Percentiles rank a stretch among this genome's conserved stretches.
Conservation (phyloP, 202 grass and related monocot species). For the Carex arenaria region DNA sequence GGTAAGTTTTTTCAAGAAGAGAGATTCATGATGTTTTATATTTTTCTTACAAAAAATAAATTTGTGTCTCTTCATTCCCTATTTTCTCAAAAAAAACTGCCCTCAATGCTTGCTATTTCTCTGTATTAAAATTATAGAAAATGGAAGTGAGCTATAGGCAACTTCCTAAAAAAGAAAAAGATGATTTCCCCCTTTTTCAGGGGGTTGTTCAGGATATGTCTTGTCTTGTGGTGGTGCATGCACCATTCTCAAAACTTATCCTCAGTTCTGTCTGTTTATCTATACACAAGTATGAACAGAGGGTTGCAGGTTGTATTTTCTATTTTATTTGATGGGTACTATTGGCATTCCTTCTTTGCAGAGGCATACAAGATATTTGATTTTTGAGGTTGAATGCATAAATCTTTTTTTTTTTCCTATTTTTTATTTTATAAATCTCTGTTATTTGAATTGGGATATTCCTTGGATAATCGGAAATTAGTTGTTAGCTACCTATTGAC, state of each 20-base stretch:
- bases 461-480: not conserved
- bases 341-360: not conserved
- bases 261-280: not conserved
- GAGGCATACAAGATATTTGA: not conserved
- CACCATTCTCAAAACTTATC: not conserved
- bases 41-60: not conserved
- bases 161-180: no score
- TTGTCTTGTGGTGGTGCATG: not conserved
- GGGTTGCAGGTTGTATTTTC: not conserved
- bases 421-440: not conserved
- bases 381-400: not conserved
- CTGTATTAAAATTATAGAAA: not conserved
- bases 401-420: not conserved
- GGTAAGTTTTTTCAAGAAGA: not conserved
- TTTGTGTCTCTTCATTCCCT: not conserved
- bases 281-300: not conserved
- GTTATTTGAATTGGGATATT: not conserved
- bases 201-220: not conserved
- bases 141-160: no score
- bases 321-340: not conserved
- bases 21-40: not conserved
- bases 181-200: not conserved
- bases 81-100: not conserved
- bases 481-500: not conserved
- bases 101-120: not conserved